Evolutionary conservation across 2,329 filamentous ascomycete species (phyloP).

Genomic region (Aspergillus quadricinctus): DNA sequence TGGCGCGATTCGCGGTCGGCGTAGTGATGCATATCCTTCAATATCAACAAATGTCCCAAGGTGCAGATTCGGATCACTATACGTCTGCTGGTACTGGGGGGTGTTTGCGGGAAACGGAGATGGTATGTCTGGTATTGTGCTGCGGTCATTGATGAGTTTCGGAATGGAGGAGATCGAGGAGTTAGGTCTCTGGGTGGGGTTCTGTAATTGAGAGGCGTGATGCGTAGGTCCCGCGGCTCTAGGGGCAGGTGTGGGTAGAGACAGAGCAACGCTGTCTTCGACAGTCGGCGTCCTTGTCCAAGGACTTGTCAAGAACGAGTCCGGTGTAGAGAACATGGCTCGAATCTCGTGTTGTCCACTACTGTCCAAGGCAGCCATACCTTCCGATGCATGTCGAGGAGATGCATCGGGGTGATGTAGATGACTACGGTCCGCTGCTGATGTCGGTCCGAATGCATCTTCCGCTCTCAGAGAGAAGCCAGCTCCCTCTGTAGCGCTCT

Average conservation of each 20-base stretch:
- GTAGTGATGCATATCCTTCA: constrained; percentile 24
- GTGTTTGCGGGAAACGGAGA: constrained; percentile 18
- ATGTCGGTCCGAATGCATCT: not conserved
- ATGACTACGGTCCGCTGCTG: not conserved
- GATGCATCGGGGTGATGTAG: not conserved
- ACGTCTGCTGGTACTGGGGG: constrained; percentile 23
- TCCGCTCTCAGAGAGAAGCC: not conserved
- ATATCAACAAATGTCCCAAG: constrained; percentile 27
- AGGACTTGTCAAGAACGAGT: constrained; percentile 21
- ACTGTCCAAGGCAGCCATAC: not conserved
- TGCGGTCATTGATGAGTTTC: constrained; percentile 15
- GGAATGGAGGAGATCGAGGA: constrained; percentile 15
- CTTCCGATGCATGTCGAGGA: not conserved
- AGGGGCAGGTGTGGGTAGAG: constrained; percentile 22
- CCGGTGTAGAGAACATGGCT: constrained; percentile 10
- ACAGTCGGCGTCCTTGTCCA: constrained; percentile 26
- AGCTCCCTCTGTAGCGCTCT: constrained; percentile 2
- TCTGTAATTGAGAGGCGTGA: constrained; percentile 14
- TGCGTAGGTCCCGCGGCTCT: constrained; percentile 14
- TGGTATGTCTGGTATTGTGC: constrained; percentile 20
- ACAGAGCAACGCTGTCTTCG: constrained; percentile 22
- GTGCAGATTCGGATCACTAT: constrained; percentile 25
- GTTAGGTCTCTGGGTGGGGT: not conserved
- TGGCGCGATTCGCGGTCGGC: constrained; percentile 30
- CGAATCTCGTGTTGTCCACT: constrained; percentile 7